Base-by-base conservation (phyloP, 441 rosid species). In the Pelargonium citronellum region DNA sequence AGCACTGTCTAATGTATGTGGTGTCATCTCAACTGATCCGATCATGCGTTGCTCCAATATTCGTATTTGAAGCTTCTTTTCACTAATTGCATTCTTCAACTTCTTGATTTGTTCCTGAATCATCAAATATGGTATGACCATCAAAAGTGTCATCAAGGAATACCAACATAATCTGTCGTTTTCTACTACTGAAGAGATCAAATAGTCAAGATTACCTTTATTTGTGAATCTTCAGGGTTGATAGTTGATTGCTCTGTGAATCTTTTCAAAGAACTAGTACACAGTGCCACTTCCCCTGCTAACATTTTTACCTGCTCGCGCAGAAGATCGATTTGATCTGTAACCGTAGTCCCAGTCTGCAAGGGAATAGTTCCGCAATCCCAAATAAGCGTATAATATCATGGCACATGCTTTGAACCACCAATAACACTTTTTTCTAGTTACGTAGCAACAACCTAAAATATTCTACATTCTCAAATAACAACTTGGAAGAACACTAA, bases 241-340 rank as follows among this genome's bases (percentile, higher is more conserved):
- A 80, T 75, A 55, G 83, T 81, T 4, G 83, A 85, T 80, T 89
- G 87, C 72, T 91, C 97, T 5, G 85, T 86, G 69, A 94, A 81
- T 79, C 96, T 83, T 82, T 89, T 91, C 79, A 91, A 75, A 66
- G 96, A 84, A 78, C 92, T 89, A 67, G 86, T 85, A 66, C 87
- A 86, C 76, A 91, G 80, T 51, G 97, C 99, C 74, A 94, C 87
- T 79, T 94, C 99, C 73, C 89, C 99, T 12, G 95, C 91, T 81
- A 94, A 84, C 87, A 89, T 82, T 81, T 94, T 91, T 78, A 88
- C 83, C 77, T 94, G 96, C 85, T 91, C 99, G 47, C 81, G 87
- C 73, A 95, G 96, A 80, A 94, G 91, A 77, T 95, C 99, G 91
- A 87, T 90, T 83, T 95, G 96, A 85, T 91, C 96, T 39, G 88